Base-by-base conservation (phyloP, 768 basidiomycete species). In the Terana coerulea region DNA sequence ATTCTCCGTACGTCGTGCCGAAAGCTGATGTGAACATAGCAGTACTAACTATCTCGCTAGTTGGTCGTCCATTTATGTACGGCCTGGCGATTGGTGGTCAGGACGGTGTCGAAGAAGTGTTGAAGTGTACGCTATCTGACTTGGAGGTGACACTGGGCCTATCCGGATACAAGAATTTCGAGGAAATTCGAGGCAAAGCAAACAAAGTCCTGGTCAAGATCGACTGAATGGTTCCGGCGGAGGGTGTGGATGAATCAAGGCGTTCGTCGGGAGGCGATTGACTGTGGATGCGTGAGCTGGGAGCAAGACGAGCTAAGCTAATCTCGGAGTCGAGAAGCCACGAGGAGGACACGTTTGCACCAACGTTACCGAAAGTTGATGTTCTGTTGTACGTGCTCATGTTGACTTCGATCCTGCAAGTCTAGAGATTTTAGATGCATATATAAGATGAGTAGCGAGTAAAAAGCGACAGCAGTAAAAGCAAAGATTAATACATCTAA, bases 31-130 rank as follows among this genome's bases (percentile, higher is more conserved):
- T 49, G 37, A 34, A 49, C 28, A 21, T 33, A 49, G 12, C n/a
- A n/a, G 45, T 26, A n/a, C 21, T 48, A 8, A 3, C 1, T 12
- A 26, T 26, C 31, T 19, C 47, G 36, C 17, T 29, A 89, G 85
- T 91, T 28, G 88, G 78, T 21, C 78, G 88, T n/a, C 84, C 85
- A 9, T 83, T 77, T 72, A 72, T 91, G 56, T 91, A 89, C 53
- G 89, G 85, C 5, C 76, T 88, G 37, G 72, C 84, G 5, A 68
- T 86, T 11, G 85, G 71, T 5, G 89, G 91, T 0, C 79, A 89
- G 63, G 75, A 72, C 3, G 91, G 91, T 2, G 80, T 89, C 10
- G 83, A 90, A 59, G 82, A 88, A 56, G 84, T 91, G 11, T 66
- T 93, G 53, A 76, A 70, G 49, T 77, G 80, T 49, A 80, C 81